These are phyloP conservation scores for Iberis amara DNA, from an alignment of 441 rosid genomes.

Conservation along the genomic window DNA sequence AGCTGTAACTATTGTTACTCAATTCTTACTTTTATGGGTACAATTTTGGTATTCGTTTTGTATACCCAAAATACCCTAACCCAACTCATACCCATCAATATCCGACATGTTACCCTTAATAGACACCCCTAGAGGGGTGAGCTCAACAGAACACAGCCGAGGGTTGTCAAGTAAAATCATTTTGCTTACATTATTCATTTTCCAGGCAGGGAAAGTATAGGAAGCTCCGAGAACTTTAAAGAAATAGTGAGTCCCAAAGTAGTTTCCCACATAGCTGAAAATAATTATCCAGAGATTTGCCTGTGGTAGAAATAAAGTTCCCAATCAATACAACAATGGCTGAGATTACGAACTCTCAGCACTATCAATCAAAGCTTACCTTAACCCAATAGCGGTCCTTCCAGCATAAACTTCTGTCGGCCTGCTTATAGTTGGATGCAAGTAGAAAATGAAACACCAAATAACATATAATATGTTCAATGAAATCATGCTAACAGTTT, in stretches of 20 bases:
- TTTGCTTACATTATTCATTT: slow-evolving; percentile 81
- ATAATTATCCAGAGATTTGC: slow-evolving; percentile 84
- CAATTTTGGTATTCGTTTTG: too few relatives aligned
- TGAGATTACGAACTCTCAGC: too few relatives aligned
- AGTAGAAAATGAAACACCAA: too few relatives aligned
- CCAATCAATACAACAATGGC: slow-evolving; percentile 15
- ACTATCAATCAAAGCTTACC: slow-evolving; percentile 66
- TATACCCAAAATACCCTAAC: too few relatives aligned
- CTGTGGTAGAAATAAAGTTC: slow-evolving; percentile 37
- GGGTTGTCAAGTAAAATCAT: slow-evolving; percentile 2
- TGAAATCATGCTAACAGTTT: too few relatives aligned
- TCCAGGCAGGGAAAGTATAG: slow-evolving; percentile 97
- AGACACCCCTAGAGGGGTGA: too few relatives aligned
- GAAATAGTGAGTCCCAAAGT: slow-evolving; percentile 98
- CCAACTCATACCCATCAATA: too few relatives aligned
- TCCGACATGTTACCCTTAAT: too few relatives aligned
- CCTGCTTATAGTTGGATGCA: slow-evolving; percentile 37
- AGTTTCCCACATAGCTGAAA: slow-evolving; percentile 93
- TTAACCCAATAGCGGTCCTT: slow-evolving; percentile 93
- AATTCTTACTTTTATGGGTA: too few relatives aligned
- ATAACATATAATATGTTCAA: too few relatives aligned
- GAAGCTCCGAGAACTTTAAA: slow-evolving; percentile 94
- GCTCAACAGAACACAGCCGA: neutral
- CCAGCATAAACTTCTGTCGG: slow-evolving; percentile 57
- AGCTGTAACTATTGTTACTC: too few relatives aligned